Base-by-base conservation (phyloP, 768 basidiomycete species). In the Mycena venus region DNA sequence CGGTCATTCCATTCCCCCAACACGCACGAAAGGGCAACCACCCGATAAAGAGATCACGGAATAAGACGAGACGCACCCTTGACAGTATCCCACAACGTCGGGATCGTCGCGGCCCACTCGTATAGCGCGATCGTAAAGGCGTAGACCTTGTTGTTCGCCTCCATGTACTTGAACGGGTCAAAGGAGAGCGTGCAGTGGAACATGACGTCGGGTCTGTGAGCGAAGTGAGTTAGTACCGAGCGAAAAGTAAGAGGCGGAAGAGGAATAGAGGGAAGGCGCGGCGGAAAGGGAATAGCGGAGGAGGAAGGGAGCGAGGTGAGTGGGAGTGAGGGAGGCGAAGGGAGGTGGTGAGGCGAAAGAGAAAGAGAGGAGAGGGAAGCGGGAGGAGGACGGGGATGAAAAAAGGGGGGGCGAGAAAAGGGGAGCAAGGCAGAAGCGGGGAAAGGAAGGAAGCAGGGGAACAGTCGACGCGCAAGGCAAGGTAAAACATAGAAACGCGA, bases 121-220 rank as follows among this genome's bases (percentile, higher is more conserved):
- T 91, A 93, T 69, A 95, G 85, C 1, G 92, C 89, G 42, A 95
- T 88, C 0, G 93, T 94, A 84, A 95, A 96, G 4, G 88, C 91
- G 78, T 95, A 96, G 1, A 90, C 85, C 80, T 93, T 93, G 63
- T 91, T 87, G 70, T 94, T 84, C 25, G 91, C 87, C 78, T 92
- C 87, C 93, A 96, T 94, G 81, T 88, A 89, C 3, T 90, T 67
- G 88, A 96, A 95, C 0, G 95, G 95, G 78, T 91, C 91, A 58
- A 85, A 86, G 61, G 87, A 80, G 68, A 92, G 82, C 73, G 94
- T 91, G 82, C 94, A 95, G 84, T 90, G 92, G 85, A 92, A 93
- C 80, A 92, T 91, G 67, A 95, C 91, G 75, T 90, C 88, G 0
- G 94, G 94, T 68, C 75, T 76, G 62, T 0, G 55, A 15, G 25